phyloP scores from a whole-genome alignment of 768 basidiomycete species.

The Cyclocybe cylindracea region DNA sequence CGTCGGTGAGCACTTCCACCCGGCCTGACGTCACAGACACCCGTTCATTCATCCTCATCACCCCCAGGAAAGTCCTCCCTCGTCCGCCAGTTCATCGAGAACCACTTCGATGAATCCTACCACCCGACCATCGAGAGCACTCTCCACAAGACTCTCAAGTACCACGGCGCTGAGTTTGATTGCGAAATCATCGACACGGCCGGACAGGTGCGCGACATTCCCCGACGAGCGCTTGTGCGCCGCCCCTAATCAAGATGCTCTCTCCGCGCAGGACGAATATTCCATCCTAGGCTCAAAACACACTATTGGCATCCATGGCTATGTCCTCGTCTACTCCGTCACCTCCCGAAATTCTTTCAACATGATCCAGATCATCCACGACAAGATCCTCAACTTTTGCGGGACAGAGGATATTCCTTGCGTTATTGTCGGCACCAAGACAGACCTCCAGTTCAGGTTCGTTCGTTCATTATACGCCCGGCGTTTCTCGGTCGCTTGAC shows the following conservation, averaged over 20 bases:
- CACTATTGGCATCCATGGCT: slow-evolving; percentile 93
- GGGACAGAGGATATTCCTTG: slow-evolving; percentile 83
- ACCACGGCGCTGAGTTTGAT: slow-evolving; percentile 81
- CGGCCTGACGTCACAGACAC: slow-evolving; percentile 16
- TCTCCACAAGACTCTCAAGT: slow-evolving; percentile 71
- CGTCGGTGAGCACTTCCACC: slow-evolving; percentile 59
- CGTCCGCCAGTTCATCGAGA: slow-evolving; percentile 84
- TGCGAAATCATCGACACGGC: slow-evolving; percentile 96
- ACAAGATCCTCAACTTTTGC: slow-evolving; percentile 89
- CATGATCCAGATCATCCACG: slow-evolving; percentile 87
- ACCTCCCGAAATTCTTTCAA: slow-evolving; percentile 85
- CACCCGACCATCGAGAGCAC: slow-evolving; percentile 90
- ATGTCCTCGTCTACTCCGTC: slow-evolving; percentile 91
- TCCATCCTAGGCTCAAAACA: slow-evolving; percentile 87
- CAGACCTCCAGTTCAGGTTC: slow-evolving; percentile 75
- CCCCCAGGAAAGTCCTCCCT: slow-evolving; percentile 87
- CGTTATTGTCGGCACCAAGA: slow-evolving; percentile 90
- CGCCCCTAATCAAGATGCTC: slow-evolving; percentile 1
- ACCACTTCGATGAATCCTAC: slow-evolving; percentile 83
- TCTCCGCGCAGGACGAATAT: slow-evolving; percentile 73
- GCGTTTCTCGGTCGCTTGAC: slow-evolving; percentile 23
- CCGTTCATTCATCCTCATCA: slow-evolving; percentile 1
- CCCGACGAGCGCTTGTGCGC: slow-evolving; percentile 4
- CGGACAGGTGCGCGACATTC: slow-evolving; percentile 68
- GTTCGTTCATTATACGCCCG: slow-evolving; percentile 23